These are phyloP conservation scores for Saccharomycopsis hybrid DNA, from an alignment of 1,139 yeast species.

Conservation along the genomic window DNA sequence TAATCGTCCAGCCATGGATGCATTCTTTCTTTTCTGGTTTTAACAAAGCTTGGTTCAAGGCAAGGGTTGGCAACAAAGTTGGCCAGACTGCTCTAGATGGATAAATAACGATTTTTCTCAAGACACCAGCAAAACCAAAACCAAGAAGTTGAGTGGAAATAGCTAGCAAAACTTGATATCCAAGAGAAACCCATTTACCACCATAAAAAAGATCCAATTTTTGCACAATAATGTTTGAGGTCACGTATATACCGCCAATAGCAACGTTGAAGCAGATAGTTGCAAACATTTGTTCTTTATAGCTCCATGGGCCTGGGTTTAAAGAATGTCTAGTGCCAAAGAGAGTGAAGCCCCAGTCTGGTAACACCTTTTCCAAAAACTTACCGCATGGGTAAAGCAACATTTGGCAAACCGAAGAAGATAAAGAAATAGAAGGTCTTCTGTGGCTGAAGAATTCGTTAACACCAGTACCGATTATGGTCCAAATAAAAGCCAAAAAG, in stretches of 20 bases:
- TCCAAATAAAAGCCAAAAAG: constrained; percentile 48
- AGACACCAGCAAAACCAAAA: constrained; percentile 55
- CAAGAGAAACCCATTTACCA: constrained; percentile 38
- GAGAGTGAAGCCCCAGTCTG: constrained; percentile 41
- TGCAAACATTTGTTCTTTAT: constrained; percentile 62
- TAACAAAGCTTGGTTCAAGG: constrained; percentile 47
- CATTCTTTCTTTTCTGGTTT: constrained; percentile 35
- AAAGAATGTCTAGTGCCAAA: constrained; percentile 36
- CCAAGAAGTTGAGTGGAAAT: constrained; percentile 54
- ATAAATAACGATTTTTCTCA: constrained; percentile 49
- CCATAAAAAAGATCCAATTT: constrained; percentile 36
- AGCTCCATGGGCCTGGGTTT: constrained; percentile 59
- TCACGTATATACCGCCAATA: constrained; percentile 37
- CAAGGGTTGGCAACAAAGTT: constrained; percentile 44
- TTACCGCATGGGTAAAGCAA: constrained; percentile 53
- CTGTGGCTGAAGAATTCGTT: constrained; percentile 55
- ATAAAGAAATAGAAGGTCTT: constrained; percentile 41
- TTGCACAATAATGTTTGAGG: constrained; percentile 40
- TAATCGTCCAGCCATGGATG: constrained; percentile 46
- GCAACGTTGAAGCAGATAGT: constrained; percentile 40
- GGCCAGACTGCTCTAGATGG: constrained; percentile 57
- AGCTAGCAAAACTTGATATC: constrained; percentile 44
- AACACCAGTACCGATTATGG: constrained; percentile 47
- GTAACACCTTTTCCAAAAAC: constrained; percentile 34
- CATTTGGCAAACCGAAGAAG: constrained; percentile 46